A percentile compares a stretch with the other conserved stretches of the same genome.
Conservation (phyloP, 2,329 filamentous ascomycete genomes). For the Phoma sp. region DNA sequence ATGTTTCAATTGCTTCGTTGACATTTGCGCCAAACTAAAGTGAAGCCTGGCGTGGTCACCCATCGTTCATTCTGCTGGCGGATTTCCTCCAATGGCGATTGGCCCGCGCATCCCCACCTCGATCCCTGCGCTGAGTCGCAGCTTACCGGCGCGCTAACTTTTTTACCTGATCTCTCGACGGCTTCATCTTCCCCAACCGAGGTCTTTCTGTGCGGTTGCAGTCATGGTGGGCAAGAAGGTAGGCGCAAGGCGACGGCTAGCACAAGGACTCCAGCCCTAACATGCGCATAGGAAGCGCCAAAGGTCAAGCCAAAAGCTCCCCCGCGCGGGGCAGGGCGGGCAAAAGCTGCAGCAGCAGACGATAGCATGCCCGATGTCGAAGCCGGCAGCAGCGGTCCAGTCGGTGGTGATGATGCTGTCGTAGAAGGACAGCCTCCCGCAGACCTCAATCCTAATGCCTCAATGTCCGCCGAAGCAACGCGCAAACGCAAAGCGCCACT, state of each 20-base stretch:
- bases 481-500: conserved; percentile 37
- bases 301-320: conserved; percentile 37
- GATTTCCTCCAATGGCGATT: conserved; percentile 33
- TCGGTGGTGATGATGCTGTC: conserved; percentile 1
- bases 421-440: conserved; percentile 15
- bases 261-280: conserved; percentile 12
- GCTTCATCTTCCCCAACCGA: conserved; percentile 20
- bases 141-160: conserved; percentile 31
- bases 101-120: conserved; percentile 21
- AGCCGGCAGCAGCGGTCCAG: conserved; percentile 6
- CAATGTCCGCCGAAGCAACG: conserved; percentile 32
- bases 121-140: conserved; percentile 34
- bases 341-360: conserved; percentile 28
- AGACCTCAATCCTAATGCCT: conserved; percentile 26
- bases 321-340: conserved; percentile 39
- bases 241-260: background rate
- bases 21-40: too few relatives aligned
- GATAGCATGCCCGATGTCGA: conserved; percentile 17
- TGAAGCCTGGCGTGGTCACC: conserved; percentile 21
- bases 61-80: conserved; percentile 29
- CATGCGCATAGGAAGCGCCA: conserved; percentile 29
- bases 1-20: background rate
- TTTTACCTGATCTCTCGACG: conserved; percentile 25
- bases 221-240: conserved; percentile 44
- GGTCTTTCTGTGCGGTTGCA: conserved; percentile 20